Percentiles rank a stretch among this genome's conserved stretches.
phyloP scores from a whole-genome alignment of 305 asterid species.

The Coffea humblotiana region DNA sequence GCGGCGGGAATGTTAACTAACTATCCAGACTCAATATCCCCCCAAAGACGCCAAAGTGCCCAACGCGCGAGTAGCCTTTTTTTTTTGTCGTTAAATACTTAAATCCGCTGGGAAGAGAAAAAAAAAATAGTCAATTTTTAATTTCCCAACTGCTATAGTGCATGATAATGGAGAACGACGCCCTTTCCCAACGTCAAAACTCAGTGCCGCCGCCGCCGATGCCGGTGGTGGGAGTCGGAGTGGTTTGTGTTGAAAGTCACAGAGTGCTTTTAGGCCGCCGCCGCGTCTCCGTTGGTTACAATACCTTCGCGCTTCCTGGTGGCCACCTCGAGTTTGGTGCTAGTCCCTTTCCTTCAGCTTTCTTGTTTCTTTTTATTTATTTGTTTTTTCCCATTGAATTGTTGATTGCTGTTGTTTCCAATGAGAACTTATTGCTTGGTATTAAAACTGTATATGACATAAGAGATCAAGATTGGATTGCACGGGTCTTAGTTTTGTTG shows the following conservation, averaged over 20 bases:
- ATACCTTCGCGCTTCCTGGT: slow-evolving; percentile 60
- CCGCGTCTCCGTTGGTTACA: slow-evolving; percentile 44
- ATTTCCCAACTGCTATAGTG: not conserved
- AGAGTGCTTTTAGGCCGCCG: slow-evolving; percentile 60
- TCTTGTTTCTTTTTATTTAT: no score
- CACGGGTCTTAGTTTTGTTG: no score
- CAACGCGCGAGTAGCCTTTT: no score
- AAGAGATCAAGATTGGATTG: no score
- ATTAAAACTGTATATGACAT: no score
- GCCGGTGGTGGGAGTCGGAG: slow-evolving; percentile 52
- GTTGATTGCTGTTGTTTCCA: no score
- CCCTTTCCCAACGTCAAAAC: not conserved
- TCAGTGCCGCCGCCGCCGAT: not conserved
- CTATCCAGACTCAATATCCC: no score
- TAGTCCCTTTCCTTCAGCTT: no score
- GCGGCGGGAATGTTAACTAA: not conserved
- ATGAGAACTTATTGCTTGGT: no score
- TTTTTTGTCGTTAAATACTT: no score
- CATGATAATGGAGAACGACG: slow-evolving; percentile 1
- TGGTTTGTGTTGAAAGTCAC: slow-evolving; percentile 42
- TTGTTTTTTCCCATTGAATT: not conserved
- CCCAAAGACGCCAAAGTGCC: not conserved
- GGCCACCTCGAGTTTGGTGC: slow-evolving; percentile 71
- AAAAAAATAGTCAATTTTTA: not conserved
- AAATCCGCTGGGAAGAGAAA: not conserved